Conservation (phyloP, 768 basidiomycete genomes). For the Tylopilus balloui region DNA sequence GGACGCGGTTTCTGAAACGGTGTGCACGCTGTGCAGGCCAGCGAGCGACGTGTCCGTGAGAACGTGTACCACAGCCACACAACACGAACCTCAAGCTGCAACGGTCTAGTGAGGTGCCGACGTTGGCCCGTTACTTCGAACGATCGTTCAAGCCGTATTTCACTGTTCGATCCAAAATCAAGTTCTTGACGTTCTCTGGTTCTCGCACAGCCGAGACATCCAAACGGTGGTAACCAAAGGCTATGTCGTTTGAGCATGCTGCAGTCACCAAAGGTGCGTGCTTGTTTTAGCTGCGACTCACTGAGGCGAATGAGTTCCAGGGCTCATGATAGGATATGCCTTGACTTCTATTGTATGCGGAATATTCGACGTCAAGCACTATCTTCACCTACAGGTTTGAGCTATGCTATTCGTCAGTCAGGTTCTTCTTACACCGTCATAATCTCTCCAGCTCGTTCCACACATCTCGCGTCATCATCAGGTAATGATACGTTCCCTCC, state of each 20-base stretch:
- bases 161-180: not conserved
- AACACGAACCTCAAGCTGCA: not conserved
- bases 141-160: not conserved
- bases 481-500: conserved; percentile 38
- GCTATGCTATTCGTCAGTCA: not conserved
- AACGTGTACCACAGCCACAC: conserved; percentile 12
- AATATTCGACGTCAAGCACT: conserved; percentile 83
- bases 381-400: conserved; percentile 76
- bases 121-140: not conserved
- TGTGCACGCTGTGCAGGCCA: no score
- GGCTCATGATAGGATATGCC: conserved; percentile 70
- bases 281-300: not conserved
- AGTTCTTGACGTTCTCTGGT: not conserved
- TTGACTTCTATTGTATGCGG: conserved; percentile 70
- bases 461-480: conserved; percentile 90
- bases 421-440: conserved; percentile 7
- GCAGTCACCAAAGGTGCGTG: conserved; percentile 74
- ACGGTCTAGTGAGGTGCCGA: no score
- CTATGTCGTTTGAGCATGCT: conserved; percentile 81
- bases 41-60: not conserved
- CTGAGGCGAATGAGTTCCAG: conserved; percentile 36
- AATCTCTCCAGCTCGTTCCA: conserved; percentile 61
- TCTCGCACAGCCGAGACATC: not conserved
- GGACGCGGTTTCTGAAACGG: no score
- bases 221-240: not conserved